Evolutionary conservation across 768 basidiomycete genomes (phyloP), one percentile per base, ranked within the genome.

Genomic region (Collybia nuda): DNA sequence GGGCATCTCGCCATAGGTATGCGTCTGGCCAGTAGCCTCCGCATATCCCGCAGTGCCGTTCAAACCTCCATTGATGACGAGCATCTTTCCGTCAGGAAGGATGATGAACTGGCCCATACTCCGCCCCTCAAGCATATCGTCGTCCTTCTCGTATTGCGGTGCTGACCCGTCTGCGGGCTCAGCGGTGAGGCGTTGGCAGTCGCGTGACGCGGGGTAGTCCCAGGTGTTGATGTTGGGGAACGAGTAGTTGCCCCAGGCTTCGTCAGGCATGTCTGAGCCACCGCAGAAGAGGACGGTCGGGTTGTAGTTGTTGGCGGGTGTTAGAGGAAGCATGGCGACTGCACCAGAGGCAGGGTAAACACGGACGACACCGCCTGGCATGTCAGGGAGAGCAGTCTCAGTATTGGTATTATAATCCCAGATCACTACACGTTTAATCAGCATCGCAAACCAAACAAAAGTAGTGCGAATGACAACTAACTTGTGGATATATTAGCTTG

Each of bases 91-190:
- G 47, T 90, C 82, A 0, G 93, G 84, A 6, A 97, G 84, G 36
- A 80, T 75, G 65, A 95, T 85, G 63, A 96, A 93, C 62, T 93
- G 90, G 5, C 94, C 93, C 94, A 98, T 98, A 18, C 90, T 91
- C 19, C 93, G 81, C 0, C 83, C 81, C 51, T 84, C 77, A 7
- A 82, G 74, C 77, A 94, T 82, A 53, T 82, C 66, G 55, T 95
- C 93, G 51, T 93, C 92, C 59, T 87, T 75, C 5, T 74, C 67
- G 62, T 90, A 91, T 0, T 53, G 66, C 0, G 84, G 76, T 1
- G 74, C 42, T 2, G 85, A 82, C 2, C 86, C 86, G 47, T 86
- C 86, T 1, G 64, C 63, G 42, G 90, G 90, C 61, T 96, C 93
- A 0, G 96, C 94, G 0, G 88, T 92, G 61, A 98, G 86, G 26